Evolutionary conservation across 2,329 filamentous ascomycete species (phyloP).

Genomic region (Thermothelomyces thermophilus): DNA sequence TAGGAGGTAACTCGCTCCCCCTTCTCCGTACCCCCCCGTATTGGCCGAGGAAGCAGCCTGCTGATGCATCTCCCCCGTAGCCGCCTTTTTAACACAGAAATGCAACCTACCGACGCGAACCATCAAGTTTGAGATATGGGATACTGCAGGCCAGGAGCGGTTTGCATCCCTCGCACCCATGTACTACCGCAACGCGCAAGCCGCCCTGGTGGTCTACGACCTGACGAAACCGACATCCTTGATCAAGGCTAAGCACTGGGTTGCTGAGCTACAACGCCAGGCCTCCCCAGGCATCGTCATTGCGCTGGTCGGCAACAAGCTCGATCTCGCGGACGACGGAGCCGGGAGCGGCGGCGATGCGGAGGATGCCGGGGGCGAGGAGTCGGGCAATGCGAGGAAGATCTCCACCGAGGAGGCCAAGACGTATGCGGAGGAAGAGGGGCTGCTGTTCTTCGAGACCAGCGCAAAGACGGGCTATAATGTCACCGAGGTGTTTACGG

Average conservation of each 20-base stretch:
- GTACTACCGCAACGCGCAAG: slow-evolving; percentile 99
- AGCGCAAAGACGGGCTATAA: slow-evolving; percentile 95
- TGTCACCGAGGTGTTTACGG: slow-evolving; percentile 92
- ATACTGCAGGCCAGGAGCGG: slow-evolving; percentile 94
- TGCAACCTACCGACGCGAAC: slow-evolving; percentile 90
- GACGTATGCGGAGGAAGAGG: slow-evolving; percentile 90
- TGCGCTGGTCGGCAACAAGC: slow-evolving; percentile 92
- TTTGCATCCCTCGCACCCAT: slow-evolving; percentile 95
- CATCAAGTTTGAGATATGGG: slow-evolving; percentile 95
- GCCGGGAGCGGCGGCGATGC: slow-evolving; percentile 41
- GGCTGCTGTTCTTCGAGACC: slow-evolving; percentile 93
- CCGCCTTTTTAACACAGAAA: slow-evolving; percentile 97
- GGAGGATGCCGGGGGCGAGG: slow-evolving; percentile 45
- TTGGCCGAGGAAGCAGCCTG: neutral
- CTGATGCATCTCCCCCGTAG: slow-evolving; percentile 39
- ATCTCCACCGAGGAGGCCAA: slow-evolving; percentile 87
- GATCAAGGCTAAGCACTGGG: slow-evolving; percentile 97
- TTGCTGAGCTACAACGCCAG: slow-evolving; percentile 93
- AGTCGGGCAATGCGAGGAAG: slow-evolving; percentile 71
- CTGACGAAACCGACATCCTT: slow-evolving; percentile 94
- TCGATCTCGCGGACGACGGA: slow-evolving; percentile 70
- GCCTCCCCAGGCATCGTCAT: slow-evolving; percentile 96
- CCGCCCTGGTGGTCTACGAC: slow-evolving; percentile 96
- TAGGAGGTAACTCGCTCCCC: slow-evolving; percentile 81
- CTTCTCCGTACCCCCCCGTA: slow-evolving; percentile 1